Percentiles rank a stretch among this genome's conserved stretches.
Evolutionary conservation across 345 rosid genomes (phyloP).

Genomic region (Gossypium raimondii): DNA sequence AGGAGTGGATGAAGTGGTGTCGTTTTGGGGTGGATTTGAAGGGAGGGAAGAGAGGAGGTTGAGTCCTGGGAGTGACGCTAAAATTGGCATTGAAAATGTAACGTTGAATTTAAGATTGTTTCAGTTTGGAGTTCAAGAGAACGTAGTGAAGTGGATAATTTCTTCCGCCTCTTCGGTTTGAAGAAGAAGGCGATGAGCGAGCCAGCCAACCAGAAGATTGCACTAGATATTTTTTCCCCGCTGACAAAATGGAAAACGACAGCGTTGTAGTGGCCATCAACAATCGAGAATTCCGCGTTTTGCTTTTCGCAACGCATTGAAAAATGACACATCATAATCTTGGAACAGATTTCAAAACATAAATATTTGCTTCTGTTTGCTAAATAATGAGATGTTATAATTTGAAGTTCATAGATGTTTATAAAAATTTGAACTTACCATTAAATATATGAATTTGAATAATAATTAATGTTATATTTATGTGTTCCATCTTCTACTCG

Average conservation of each 20-base stretch:
- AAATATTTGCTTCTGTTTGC: no score
- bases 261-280: neutral
- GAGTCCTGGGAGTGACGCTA: constrained; percentile 51
- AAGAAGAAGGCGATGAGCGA: neutral
- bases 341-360: no score
- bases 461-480: no score
- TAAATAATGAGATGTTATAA: no score
- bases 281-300: neutral
- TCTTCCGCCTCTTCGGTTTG: neutral
- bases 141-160: neutral
- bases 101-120: neutral
- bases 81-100: constrained; percentile 42
- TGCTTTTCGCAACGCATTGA: no score
- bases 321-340: no score
- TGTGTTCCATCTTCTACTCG: no score
- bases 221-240: neutral
- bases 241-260: neutral
- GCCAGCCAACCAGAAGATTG: neutral
- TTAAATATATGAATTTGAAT: no score
- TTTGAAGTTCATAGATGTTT: no score
- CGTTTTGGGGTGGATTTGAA: constrained; percentile 40
- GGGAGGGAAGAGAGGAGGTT: constrained; percentile 81
- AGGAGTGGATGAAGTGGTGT: constrained; percentile 17
- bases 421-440: no score
- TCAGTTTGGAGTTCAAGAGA: neutral